A percentile compares a stretch with the other conserved stretches of the same genome.
phyloP scores from a whole-genome alignment of 768 basidiomycete species.

The Phanerochaete sordida region DNA sequence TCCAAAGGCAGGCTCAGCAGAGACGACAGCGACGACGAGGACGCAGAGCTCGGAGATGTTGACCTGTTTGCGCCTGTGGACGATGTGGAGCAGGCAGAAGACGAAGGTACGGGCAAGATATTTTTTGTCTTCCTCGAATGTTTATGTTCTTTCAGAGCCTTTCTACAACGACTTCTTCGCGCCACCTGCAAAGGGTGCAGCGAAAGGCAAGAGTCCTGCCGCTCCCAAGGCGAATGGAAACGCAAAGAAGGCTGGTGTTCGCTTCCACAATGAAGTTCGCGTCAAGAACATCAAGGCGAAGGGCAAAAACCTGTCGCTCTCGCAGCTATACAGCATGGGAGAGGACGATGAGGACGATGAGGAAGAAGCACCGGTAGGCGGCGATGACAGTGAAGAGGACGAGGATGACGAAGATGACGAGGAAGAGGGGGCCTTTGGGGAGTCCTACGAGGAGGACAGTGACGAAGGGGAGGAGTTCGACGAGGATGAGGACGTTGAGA shows the following conservation, averaged over 20 bases:
- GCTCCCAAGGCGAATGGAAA: constrained; percentile 14
- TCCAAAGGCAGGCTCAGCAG: constrained; percentile 52
- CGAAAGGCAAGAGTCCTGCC: constrained; percentile 21
- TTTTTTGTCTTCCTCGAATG: constrained; percentile 8
- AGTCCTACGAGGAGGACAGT: constrained; percentile 16
- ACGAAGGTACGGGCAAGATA: constrained; percentile 39
- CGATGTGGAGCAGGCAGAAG: constrained; percentile 36
- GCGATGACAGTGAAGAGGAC: constrained; percentile 27
- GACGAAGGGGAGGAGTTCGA: background rate
- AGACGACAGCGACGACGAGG: constrained; percentile 49
- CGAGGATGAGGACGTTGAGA: constrained; percentile 22
- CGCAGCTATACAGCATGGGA: constrained; percentile 36
- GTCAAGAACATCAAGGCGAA: constrained; percentile 78
- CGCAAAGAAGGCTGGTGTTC: constrained; percentile 46
- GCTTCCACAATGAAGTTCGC: constrained; percentile 77
- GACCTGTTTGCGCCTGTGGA: constrained; percentile 69
- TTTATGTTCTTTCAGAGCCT: constrained; percentile 39
- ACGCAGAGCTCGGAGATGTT: constrained; percentile 46
- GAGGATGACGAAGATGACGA: constrained; percentile 29
- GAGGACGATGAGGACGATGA: constrained; percentile 37
- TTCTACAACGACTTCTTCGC: constrained; percentile 84
- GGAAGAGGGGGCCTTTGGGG: constrained; percentile 28
- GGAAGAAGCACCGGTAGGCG: constrained; percentile 22
- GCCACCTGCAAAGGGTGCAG: constrained; percentile 38
- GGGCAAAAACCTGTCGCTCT: constrained; percentile 60